Conservation (phyloP, 1,139 yeast genomes). For the Pichia sp. region DNA sequence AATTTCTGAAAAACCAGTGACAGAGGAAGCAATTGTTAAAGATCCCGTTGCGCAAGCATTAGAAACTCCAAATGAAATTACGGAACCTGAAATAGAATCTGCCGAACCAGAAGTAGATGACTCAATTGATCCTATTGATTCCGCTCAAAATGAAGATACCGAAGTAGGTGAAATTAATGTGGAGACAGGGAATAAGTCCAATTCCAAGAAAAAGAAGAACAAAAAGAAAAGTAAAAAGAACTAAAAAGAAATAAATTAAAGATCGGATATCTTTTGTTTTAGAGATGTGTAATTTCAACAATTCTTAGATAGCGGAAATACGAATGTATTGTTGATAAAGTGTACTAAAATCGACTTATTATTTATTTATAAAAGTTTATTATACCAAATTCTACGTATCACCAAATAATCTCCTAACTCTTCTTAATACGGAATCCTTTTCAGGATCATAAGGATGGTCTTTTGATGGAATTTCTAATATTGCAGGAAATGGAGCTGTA, state of each 20-base stretch:
- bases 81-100: not conserved
- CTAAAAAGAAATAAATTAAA: no score
- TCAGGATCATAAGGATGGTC: slow-evolving; percentile 99
- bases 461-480: slow-evolving; percentile 93
- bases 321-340: no score
- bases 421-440: slow-evolving; percentile 89
- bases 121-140: not conserved
- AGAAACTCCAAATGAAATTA: slow-evolving; percentile 7
- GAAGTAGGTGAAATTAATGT: not conserved
- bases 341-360: no score
- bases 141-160: not conserved
- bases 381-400: slow-evolving; percentile 33
- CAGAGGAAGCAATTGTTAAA: not conserved
- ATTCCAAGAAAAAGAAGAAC: slow-evolving; percentile 8
- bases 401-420: slow-evolving; percentile 91
- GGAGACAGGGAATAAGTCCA: not conserved
- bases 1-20: no score
- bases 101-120: not conserved
- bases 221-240: slow-evolving; percentile 22
- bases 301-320: no score
- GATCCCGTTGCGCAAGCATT: not conserved
- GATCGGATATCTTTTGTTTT: no score
- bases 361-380: no score
- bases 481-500: slow-evolving; percentile 92
- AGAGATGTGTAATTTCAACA: no score